Evolutionary conservation across 768 basidiomycete species (phyloP), one percentile per base, ranked within the genome.

Genomic region (Russula lepida): DNA sequence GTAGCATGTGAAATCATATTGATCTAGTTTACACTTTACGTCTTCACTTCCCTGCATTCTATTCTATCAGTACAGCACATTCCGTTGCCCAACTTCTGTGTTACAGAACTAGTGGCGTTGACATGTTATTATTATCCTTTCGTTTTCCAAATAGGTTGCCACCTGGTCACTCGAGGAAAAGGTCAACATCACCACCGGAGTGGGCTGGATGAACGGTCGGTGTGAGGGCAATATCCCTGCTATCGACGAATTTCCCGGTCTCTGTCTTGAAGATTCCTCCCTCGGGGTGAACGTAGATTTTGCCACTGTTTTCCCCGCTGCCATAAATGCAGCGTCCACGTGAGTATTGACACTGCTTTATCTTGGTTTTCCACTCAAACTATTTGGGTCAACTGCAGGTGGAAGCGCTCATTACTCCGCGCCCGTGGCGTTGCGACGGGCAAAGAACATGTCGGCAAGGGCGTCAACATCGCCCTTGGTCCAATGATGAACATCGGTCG

Each of bases 401-500:
- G 82, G 74, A 91, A 92, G 67, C 89, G 88, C 44, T 77, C 78
- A 9, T 77, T 95, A 35, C 84, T 95, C 57, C 88, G 92, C 55
- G 73, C 76, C 19, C 84, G 93, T 30, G 93, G 89, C 5, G 68
- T 82, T 4, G 84, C 81, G 44, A 88, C 97, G 83, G 94, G 92
- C n/a, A 68, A 78, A 57, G 95, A 98, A 71, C 87, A 90, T 74
- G 78, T 78, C 59, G 84, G 82, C 33, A 93, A 95, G 69, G 95
- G 95, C 28, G 84, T 90, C 49, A 82, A 97, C 67, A 75, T 95
- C 52, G 86, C 84, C 12, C 79, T 95, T 3, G 77, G 80, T 28
- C 81, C 91, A 0, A 89, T 89, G 86, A 93, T 91, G 84, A 93
- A 93, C 70, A 81, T 95, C 77, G 89, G 86, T 4, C 82, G 89